Percentiles rank a stretch among this genome's conserved stretches.
Conservation (phyloP, 1,139 yeast species). For the Meyerozyma athensensis region DNA sequence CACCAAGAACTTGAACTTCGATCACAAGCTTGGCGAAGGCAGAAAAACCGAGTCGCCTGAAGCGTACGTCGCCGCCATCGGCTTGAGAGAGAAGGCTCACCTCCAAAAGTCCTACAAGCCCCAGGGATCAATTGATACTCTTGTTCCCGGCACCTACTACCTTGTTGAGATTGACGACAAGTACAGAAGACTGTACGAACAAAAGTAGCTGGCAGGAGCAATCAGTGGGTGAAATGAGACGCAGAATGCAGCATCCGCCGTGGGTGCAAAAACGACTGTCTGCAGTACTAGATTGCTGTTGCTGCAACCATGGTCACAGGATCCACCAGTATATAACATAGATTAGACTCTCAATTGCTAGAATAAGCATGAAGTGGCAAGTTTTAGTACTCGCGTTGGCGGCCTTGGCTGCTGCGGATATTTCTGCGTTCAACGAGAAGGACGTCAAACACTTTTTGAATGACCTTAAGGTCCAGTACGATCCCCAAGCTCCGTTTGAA, state of each 20-base stretch:
- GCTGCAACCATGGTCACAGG: neutral
- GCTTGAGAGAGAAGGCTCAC: slow-evolving; percentile 84
- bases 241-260: neutral
- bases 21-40: slow-evolving; percentile 56
- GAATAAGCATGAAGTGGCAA: neutral
- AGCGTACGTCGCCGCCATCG: slow-evolving; percentile 77
- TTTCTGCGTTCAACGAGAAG: slow-evolving; percentile 10
- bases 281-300: slow-evolving; percentile 3
- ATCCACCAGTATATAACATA: neutral
- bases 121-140: slow-evolving; percentile 66
- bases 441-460: slow-evolving; percentile 26
- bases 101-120: slow-evolving; percentile 78
- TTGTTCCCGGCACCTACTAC: slow-evolving; percentile 78
- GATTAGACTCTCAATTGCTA: neutral
- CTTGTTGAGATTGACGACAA: slow-evolving; percentile 80
- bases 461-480: slow-evolving; percentile 30
- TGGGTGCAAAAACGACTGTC: neutral
- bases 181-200: slow-evolving; percentile 75
- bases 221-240: neutral
- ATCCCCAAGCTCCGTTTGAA: slow-evolving; percentile 18
- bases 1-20: slow-evolving; percentile 61
- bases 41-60: slow-evolving; percentile 70
- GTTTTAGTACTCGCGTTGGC: neutral
- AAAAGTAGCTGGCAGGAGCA: slow-evolving; percentile 28
- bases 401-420: neutral